phyloP scores from a whole-genome alignment of 2,329 filamentous ascomycete genomes.

The Lachnum nothofagi region DNA sequence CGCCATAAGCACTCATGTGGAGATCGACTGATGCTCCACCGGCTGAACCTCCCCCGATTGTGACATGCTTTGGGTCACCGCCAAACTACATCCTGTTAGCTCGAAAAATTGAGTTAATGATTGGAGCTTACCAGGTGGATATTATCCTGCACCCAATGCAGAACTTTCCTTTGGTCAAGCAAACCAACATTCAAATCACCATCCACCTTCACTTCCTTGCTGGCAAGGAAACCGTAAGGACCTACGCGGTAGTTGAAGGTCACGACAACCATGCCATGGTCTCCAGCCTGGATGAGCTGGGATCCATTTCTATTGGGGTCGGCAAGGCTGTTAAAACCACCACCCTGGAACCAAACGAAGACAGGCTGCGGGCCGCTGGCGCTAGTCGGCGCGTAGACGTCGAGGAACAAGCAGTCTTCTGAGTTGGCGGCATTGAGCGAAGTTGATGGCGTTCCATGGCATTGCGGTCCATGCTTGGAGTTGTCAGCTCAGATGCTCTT shows the following conservation, averaged over 20 bases:
- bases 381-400: slow-evolving; percentile 55
- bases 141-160: slow-evolving; percentile 65
- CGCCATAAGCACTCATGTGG: slow-evolving; percentile 54
- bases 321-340: slow-evolving; percentile 51
- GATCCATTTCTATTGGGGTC: slow-evolving; percentile 54
- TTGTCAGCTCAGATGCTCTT: slow-evolving; percentile 8
- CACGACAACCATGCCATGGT: slow-evolving; percentile 61
- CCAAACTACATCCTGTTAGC: slow-evolving; percentile 50
- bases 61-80: slow-evolving; percentile 62
- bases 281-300: slow-evolving; percentile 54
- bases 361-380: slow-evolving; percentile 51
- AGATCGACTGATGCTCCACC: slow-evolving; percentile 62
- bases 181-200: slow-evolving; percentile 64
- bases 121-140: slow-evolving; percentile 42
- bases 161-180: slow-evolving; percentile 62
- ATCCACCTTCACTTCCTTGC: slow-evolving; percentile 45
- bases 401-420: slow-evolving; percentile 67
- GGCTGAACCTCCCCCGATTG: slow-evolving; percentile 63
- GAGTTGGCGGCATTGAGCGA: slow-evolving; percentile 33
- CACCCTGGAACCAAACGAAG: slow-evolving; percentile 54
- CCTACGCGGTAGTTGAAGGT: slow-evolving; percentile 74
- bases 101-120: neutral
- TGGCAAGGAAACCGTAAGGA: slow-evolving; percentile 65
- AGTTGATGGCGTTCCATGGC: slow-evolving; percentile 25
- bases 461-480: slow-evolving; percentile 24